Evolutionary conservation across 176 grass and related monocot genomes (phyloP).

Genomic region (Oryza officinalis): DNA sequence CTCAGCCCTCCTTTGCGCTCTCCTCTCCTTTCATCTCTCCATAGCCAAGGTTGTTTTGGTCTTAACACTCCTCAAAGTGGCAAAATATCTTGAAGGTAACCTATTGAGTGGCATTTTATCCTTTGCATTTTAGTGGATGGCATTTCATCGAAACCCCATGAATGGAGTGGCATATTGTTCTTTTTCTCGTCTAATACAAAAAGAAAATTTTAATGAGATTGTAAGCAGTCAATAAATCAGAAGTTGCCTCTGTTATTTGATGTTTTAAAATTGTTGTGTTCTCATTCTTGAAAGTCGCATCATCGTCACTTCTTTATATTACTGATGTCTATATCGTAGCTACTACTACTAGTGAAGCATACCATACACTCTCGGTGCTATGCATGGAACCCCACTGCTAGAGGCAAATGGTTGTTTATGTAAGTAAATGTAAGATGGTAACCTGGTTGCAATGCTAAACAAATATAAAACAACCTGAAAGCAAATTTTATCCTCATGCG

Average conservation of each 20-base stretch:
- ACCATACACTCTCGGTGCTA: background rate
- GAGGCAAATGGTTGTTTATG: conserved; percentile 1
- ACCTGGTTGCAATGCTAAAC: conserved; percentile 8
- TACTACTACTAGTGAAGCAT: background rate
- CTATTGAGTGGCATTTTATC: no score
- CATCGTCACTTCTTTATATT: conserved; percentile 5
- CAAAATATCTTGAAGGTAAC: no score
- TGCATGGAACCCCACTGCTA: background rate
- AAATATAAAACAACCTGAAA: background rate
- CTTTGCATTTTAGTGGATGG: no score
- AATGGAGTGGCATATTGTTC: no score
- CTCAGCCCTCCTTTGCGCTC: no score
- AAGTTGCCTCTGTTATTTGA: background rate
- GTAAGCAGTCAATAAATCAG: conserved; percentile 5
- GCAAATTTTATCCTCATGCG: background rate
- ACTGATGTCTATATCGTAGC: background rate
- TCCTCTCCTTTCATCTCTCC: no score
- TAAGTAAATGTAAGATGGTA: conserved; percentile 5
- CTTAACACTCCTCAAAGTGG: no score
- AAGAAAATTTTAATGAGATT: background rate
- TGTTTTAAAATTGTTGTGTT: background rate
- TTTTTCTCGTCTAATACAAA: conserved; percentile 28
- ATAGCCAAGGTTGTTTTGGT: no score
- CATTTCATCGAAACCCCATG: no score
- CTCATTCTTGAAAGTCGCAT: conserved; percentile 13